Conservation (phyloP, 176 grass and related monocot species). For the Tillandsia leiboldiana region DNA sequence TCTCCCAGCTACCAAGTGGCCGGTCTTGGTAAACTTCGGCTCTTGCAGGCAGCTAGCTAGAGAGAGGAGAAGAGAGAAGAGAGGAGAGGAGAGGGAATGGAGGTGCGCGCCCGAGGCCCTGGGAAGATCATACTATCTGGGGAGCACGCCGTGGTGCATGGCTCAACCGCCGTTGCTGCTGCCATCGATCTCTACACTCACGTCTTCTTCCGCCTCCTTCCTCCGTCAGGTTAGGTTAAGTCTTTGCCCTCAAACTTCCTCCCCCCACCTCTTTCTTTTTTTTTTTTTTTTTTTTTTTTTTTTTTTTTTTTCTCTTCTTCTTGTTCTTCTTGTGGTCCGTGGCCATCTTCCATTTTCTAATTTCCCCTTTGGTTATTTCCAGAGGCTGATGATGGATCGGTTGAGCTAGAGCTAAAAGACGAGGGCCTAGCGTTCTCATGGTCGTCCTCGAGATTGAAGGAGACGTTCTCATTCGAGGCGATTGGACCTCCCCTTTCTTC, state of each 20-base stretch:
- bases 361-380: not conserved
- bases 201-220: constrained; percentile 21
- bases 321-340: not conserved
- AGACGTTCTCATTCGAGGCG: constrained; percentile 11
- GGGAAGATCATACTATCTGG: constrained; percentile 86
- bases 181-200: constrained; percentile 68
- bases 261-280: no score
- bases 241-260: not conserved
- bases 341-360: not conserved
- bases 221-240: constrained; percentile 16
- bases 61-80: not conserved
- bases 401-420: constrained; percentile 64
- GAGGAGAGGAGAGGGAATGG: constrained; percentile 5
- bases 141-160: constrained; percentile 92
- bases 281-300: no score
- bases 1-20: no score
- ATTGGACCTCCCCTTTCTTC: not conserved
- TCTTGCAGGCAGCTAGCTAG: no score
- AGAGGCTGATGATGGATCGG: constrained; percentile 15
- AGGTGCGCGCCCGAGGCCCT: constrained; percentile 56
- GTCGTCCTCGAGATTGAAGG: constrained; percentile 37
- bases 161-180: constrained; percentile 55
- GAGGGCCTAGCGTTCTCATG: constrained; percentile 49
- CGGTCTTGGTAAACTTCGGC: no score
- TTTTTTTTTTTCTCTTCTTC: no score